phyloP scores from a whole-genome alignment of 768 basidiomycete genomes.

The Leccinum aurantiacum region DNA sequence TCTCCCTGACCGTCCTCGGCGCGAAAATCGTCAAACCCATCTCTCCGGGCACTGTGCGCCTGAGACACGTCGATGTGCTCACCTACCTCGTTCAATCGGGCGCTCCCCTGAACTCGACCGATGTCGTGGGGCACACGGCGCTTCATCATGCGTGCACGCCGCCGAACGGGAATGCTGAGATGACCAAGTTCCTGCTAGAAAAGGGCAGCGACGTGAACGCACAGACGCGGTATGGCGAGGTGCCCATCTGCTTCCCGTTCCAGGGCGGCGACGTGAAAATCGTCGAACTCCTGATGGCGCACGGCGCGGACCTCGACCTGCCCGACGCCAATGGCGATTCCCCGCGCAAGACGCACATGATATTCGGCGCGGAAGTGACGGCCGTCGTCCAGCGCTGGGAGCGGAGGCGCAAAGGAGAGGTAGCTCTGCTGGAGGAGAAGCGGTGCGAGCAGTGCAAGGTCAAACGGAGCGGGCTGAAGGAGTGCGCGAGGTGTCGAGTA shows the following conservation, averaged over 20 bases:
- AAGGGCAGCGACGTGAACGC: conserved; percentile 50
- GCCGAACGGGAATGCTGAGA: conserved; percentile 23
- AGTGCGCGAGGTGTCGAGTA: conserved; percentile 45
- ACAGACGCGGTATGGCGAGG: conserved; percentile 49
- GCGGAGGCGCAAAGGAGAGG: conserved; percentile 44
- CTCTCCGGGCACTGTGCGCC: conserved; percentile 6
- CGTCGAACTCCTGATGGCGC: conserved; percentile 50
- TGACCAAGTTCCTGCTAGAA: conserved; percentile 42
- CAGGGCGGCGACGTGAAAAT: conserved; percentile 32
- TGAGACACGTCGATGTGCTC: conserved; percentile 38
- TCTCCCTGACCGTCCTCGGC: conserved; percentile 40
- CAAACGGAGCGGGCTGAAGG: conserved; percentile 36
- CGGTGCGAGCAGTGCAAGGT: conserved; percentile 42
- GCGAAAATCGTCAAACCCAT: conserved; percentile 35
- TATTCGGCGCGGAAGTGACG: conserved; percentile 44
- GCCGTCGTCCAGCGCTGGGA: conserved; percentile 48
- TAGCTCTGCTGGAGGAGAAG: conserved; percentile 42
- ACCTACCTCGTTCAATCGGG: conserved; percentile 43
- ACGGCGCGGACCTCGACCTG: conserved; percentile 45
- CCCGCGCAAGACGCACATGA: conserved; percentile 31
- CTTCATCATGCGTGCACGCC: conserved; percentile 46
- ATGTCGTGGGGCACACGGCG: conserved; percentile 51
- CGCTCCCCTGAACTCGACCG: conserved; percentile 39
- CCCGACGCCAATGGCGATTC: conserved; percentile 40
- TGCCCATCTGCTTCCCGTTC: conserved; percentile 39